Percentiles rank a stretch among this genome's conserved stretches.
Conservation (phyloP, 1,139 yeast genomes). For the Taphrina communis region DNA sequence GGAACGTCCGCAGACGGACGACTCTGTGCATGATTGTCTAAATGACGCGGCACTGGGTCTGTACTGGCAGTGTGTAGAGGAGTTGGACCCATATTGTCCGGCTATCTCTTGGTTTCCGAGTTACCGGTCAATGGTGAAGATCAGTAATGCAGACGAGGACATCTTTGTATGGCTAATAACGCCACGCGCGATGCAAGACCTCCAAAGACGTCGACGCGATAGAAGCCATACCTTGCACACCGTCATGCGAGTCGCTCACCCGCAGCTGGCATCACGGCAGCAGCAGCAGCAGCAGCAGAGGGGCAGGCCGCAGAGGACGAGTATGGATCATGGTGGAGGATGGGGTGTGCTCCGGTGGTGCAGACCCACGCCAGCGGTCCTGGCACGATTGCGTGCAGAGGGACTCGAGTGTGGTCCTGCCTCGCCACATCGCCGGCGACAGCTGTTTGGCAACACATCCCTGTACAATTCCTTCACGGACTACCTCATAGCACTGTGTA, state of each 20-base stretch:
- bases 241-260: not conserved
- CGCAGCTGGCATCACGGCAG: too few species aligned
- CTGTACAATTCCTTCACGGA: slow-evolving; percentile 15
- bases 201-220: not conserved
- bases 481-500: not conserved
- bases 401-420: not conserved
- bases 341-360: slow-evolving; percentile 20
- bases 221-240: not conserved
- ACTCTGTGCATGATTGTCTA: not conserved
- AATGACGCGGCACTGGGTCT: slow-evolving; percentile 2
- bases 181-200: slow-evolving; percentile 16
- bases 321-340: not conserved
- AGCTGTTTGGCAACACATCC: not conserved
- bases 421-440: not conserved
- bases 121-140: slow-evolving; percentile 6
- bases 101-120: slow-evolving; percentile 9
- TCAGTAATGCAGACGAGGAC: slow-evolving; percentile 16
- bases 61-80: slow-evolving; percentile 14
- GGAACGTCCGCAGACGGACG: not conserved
- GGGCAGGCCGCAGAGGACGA: not conserved
- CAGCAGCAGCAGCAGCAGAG: not conserved
- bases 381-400: slow-evolving; percentile 2
- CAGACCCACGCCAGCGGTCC: not conserved
- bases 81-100: slow-evolving; percentile 10
- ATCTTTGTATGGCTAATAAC: slow-evolving; percentile 23